Base-by-base conservation (phyloP, 1,139 yeast species). In the Magnusiomyces magnusii region DNA sequence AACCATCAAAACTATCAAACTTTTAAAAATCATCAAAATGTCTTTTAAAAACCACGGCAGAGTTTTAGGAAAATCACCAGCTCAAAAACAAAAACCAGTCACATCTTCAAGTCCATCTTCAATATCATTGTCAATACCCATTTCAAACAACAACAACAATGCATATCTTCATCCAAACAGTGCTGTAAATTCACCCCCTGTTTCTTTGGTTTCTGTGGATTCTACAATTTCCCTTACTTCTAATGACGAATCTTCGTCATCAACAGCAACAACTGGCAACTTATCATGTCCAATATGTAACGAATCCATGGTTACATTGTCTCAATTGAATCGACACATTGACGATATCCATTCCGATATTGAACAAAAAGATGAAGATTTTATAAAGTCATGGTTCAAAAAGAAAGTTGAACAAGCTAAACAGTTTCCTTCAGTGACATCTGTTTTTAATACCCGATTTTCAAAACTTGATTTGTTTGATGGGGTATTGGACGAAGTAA, bases 271-370 rank as follows among this genome's bases (percentile, higher is more conserved):
- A 1, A 58, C 64, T 10, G 63, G 63, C 13, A 63, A 61, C 1
- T 61, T 76, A 50, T 50, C 56, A 25, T 89, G 96, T 67, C 96
- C 96, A 0, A 85, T 88, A 2, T 89, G 96, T 69, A 71, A 75
- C 25, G 87, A 83, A 62, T 62, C 74, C 1, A 84, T 86, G 86
- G 72, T 81, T 7, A 78, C 81, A 15, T 72, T 87, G 53, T 64
- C 69, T 23, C 86, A 83, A 62, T 75, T 89, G 62, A 87, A 87
- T 68, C 77, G 79, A 53, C 96, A 90, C 69, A 73, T 90, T 34
- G 96, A 89, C 68, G 87, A 81, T 60, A 79, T 72, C 2, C 97
- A 89, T 69, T 71, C 75, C 1, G 73, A 76, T 47, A 71, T 67
- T 49, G 69, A 65, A 28, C 61, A 62, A 55, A 63, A 59, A 13